phyloP scores from a whole-genome alignment of 768 basidiomycete genomes.

The Tylopilus cervinicoccineus region DNA sequence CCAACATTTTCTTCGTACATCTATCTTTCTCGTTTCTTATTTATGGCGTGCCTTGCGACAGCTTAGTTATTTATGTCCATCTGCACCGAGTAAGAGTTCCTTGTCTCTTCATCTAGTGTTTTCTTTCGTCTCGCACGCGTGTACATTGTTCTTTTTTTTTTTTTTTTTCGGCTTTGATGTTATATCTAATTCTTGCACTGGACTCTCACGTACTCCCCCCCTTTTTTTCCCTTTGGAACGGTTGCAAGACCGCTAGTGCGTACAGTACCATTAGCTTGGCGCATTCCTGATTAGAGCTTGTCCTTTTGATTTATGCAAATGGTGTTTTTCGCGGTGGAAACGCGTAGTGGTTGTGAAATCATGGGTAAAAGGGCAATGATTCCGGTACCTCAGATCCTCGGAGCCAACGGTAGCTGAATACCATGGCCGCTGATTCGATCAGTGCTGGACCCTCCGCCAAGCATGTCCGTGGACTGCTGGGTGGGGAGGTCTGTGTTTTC shows the following conservation, averaged over 20 bases:
- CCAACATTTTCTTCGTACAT: conserved; percentile 14
- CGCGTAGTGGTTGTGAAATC: background rate
- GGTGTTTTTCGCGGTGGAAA: background rate
- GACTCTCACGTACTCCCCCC: conserved; percentile 11
- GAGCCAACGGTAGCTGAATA: too few relatives aligned
- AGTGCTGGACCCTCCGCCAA: too few relatives aligned
- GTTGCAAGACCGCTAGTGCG: conserved; percentile 20
- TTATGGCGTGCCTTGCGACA: conserved; percentile 31
- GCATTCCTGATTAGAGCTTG: conserved; percentile 13
- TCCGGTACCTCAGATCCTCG: too few relatives aligned
- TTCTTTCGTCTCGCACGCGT: conserved; percentile 1
- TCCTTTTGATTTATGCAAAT: conserved; percentile 13
- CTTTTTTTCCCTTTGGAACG: conserved; percentile 15
- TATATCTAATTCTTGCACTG: conserved; percentile 10
- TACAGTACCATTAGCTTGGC: conserved; percentile 13
- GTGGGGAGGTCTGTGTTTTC: too few relatives aligned
- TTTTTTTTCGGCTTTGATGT: background rate
- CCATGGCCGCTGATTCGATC: too few relatives aligned
- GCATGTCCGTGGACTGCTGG: too few relatives aligned
- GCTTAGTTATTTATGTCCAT: conserved; percentile 28
- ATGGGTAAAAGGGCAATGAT: too few relatives aligned
- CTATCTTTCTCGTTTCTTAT: conserved; percentile 16
- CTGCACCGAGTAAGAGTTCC: conserved; percentile 21
- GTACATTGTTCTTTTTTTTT: conserved; percentile 2
- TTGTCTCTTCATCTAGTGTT: background rate